Evolutionary conservation across 1,284 basidiomycete species (phyloP).

Genomic region (Kalmanozyma brasiliensis): DNA sequence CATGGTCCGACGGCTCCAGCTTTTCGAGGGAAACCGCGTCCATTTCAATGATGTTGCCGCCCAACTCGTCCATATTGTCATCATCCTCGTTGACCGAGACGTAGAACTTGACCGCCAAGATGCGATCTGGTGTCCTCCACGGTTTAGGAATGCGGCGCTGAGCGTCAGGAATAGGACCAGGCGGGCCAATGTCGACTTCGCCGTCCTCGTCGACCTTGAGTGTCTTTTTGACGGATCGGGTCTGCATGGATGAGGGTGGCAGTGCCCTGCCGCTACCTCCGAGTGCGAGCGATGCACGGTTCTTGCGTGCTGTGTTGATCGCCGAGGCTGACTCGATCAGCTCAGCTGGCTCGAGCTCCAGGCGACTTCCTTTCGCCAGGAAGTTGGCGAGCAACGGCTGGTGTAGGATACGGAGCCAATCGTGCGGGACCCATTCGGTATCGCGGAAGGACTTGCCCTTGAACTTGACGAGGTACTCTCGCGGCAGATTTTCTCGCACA

Average conservation of each 20-base stretch:
- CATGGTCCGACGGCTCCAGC: constrained; percentile 27
- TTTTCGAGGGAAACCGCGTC: constrained; percentile 23
- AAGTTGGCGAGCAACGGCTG: constrained; percentile 17
- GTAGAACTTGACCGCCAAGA: constrained; percentile 47
- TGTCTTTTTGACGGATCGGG: constrained; percentile 31
- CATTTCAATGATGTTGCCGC: constrained; percentile 33
- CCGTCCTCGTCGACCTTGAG: constrained; percentile 43
- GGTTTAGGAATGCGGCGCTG: constrained; percentile 46
- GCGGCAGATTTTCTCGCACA: constrained; percentile 34
- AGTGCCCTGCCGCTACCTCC: constrained; percentile 23
- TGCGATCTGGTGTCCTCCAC: constrained; percentile 54
- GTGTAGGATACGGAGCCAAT: constrained; percentile 47
- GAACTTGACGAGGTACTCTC: constrained; percentile 62
- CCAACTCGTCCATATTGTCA: constrained; percentile 27
- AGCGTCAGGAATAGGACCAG: constrained; percentile 49
- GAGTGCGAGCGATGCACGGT: constrained; percentile 25
- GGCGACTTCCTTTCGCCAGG: constrained; percentile 38
- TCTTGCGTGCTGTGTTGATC: constrained; percentile 17
- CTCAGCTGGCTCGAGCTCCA: constrained; percentile 52
- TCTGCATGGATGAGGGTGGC: constrained; percentile 11
- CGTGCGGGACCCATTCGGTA: constrained; percentile 54
- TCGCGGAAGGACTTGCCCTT: constrained; percentile 47
- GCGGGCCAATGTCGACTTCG: constrained; percentile 46
- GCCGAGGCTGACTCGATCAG: constrained; percentile 30
- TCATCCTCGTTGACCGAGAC: constrained; percentile 26